Percentiles rank a stretch among this genome's conserved stretches.
Evolutionary conservation across 2,329 filamentous ascomycete species (phyloP).

Genomic region (Corniculantispora saksenae): DNA sequence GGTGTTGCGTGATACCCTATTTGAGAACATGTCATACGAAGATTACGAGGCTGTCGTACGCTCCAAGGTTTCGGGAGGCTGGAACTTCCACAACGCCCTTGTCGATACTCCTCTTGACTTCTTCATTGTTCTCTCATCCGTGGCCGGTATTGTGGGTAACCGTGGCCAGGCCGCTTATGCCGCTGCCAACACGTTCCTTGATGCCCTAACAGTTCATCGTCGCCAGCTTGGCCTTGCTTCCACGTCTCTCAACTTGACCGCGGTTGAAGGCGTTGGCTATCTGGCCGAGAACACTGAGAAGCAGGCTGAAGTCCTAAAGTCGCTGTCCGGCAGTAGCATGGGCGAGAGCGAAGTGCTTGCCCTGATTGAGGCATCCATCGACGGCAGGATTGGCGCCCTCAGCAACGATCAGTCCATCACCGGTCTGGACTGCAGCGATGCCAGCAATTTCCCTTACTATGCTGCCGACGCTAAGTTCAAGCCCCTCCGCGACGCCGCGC

Average conservation of each 20-base stretch:
- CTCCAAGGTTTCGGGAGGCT: conserved; percentile 54
- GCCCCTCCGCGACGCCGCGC: conserved; percentile 43
- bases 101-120: conserved; percentile 46
- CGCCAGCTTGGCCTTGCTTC: conserved; percentile 42
- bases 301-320: conserved; percentile 49
- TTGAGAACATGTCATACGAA: conserved; percentile 53
- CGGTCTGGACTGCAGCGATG: conserved; percentile 50
- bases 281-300: conserved; percentile 48
- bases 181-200: conserved; percentile 50
- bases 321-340: conserved; percentile 49
- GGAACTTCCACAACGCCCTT: conserved; percentile 54
- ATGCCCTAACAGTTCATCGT: conserved; percentile 44
- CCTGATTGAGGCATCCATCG: conserved; percentile 52
- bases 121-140: conserved; percentile 56
- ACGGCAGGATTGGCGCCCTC: conserved; percentile 40
- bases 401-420: conserved; percentile 56
- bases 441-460: conserved; percentile 52
- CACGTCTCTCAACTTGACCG: conserved; percentile 53
- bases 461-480: conserved; percentile 56
- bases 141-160: conserved; percentile 53
- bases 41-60: conserved; percentile 50
- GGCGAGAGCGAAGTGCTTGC: conserved; percentile 56
- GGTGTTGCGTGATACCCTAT: conserved; percentile 49
- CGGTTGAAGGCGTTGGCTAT: conserved; percentile 52
- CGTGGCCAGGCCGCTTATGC: conserved; percentile 55